Base-by-base conservation (phyloP, 768 basidiomycete genomes). In the Mycena amicta region DNA sequence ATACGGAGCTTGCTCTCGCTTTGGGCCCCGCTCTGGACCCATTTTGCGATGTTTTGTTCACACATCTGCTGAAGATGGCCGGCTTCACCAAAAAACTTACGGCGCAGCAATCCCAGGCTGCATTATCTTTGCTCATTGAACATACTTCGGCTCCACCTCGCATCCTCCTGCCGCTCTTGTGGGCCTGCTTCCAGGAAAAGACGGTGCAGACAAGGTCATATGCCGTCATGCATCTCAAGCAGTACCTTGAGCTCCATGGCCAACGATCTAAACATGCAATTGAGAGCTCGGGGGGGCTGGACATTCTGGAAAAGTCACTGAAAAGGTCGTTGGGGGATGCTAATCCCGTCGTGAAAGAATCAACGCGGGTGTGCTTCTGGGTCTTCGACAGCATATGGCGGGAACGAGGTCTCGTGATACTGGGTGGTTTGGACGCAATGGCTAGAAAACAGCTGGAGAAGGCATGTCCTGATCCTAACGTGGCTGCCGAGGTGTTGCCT, bases 31-130 rank as follows among this genome's bases (percentile, higher is more conserved):
- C 79, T 16, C 75, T 98, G 46, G 95, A 98, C 69, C 87, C 87
- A 0, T 84, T 90, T 66, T 88, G 88, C 68, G 97, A 98, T 50
- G 71, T 79, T 2, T 68, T 97, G 3, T 78, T 93, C 57, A 81
- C 83, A n/a, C 83, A 89, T 66, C 81, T 95, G 13, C 78, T 95
- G 40, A 87, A 86, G 61, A 90, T 98, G 91, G 86, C 91, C 27
- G 87, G 86, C 6, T 87, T 92, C 54, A 98, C 95, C 29, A 99
- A 99, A 75, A 96, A 95, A 71, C 87, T 98, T 49, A 83, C 86
- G 23, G 93, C 90, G 3, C 88, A 93, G 55, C 89, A 89, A 58
- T 92, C 95, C 1, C 97, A 98, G 70, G 77, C 81, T 2, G 79
- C 85, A 1, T 82, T 92, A 8, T 79, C 80, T 1, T 73, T 79